Evolutionary conservation across 371 early-diverging fungal genomes (phyloP), one percentile per base, ranked within the genome.

Genomic region (Mucor circinelloides): DNA sequence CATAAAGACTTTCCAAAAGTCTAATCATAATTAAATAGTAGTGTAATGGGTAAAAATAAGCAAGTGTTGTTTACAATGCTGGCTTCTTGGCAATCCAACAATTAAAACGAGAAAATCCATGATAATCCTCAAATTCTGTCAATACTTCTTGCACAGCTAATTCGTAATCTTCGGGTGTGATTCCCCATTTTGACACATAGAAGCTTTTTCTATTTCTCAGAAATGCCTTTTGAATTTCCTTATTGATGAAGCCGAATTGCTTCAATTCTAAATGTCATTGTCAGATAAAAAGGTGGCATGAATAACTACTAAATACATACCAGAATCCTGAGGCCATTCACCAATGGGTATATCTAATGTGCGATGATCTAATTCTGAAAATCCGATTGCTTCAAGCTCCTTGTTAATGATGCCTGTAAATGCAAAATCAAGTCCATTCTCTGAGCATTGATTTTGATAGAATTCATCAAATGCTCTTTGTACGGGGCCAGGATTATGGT

Each of bases 181-280:
- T 76, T 25, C 71, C 69, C 83, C 83, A 83, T 63, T 72, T 72
- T 10, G 71, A 36, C 3, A 74, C 58, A 61, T 78, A 80, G 46
- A 76, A 77, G 7, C 57, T 50, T 66, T 77, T 83, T 64, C 71
- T 70, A 56, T 80, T 83, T 52, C 75, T 56, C 12, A 79, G 58
- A 28, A 59, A 74, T 9, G 78, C 74, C 48, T 79, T 80, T 65
- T 80, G 78, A 6, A 73, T 77, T 58, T 80, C 83, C 59, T 80
- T 78, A 60, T 83, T 80, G 32, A 83, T 83, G 62, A 83, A 83
- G 10, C 82, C 83, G 70, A 83, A 83, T 54, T 83, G 83, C 46
- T 83, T 83, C 10, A 83, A 66, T 58, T 83, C 83, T 80, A 68
- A 57, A 60, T 12, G 21, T 8, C 3, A 21, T 48, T 48, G 10